Percentiles rank a stretch among this genome's conserved stretches.
Conservation (phyloP, 306 rosid genomes). For the Quercus bicolor region DNA sequence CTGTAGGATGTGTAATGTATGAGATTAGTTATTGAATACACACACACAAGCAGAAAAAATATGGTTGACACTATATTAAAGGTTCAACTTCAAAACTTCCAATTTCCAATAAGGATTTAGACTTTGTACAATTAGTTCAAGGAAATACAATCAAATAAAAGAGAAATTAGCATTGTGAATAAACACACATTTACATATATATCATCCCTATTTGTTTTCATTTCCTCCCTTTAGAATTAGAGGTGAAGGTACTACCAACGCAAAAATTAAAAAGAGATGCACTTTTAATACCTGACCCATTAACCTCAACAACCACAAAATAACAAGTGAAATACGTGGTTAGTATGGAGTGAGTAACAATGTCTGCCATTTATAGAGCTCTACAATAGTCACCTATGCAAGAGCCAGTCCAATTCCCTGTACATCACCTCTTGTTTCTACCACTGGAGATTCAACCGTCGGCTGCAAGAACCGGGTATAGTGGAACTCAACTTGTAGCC, state of each 20-base stretch:
- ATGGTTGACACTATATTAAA: not conserved
- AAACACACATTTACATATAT: not conserved
- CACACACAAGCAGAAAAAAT: not conserved
- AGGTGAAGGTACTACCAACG: not conserved
- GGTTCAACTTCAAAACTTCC: not conserved
- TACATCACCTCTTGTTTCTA: conserved; percentile 15
- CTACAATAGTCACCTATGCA: not conserved
- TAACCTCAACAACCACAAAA: not conserved
- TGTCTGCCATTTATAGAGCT: not conserved
- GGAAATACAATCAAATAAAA: not conserved
- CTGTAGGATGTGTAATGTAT: not conserved
- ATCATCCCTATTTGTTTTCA: not conserved
- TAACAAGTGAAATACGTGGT: not conserved
- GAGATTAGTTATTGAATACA: not conserved
- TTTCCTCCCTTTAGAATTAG: not conserved
- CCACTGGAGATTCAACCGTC: conserved; percentile 15
- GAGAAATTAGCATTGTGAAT: not conserved
- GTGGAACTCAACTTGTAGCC: conserved; percentile 87
- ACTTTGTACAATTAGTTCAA: not conserved
- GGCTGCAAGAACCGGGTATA: conserved; percentile 58
- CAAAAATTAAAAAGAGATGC: not conserved
- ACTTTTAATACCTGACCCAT: not conserved
- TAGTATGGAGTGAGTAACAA: not conserved
- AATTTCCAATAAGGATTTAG: not conserved
- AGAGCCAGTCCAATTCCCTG: not conserved